Percentiles rank a stretch among this genome's conserved stretches.
Evolutionary conservation across 768 basidiomycete genomes (phyloP).

Genomic region (Rubroboletus satanas): DNA sequence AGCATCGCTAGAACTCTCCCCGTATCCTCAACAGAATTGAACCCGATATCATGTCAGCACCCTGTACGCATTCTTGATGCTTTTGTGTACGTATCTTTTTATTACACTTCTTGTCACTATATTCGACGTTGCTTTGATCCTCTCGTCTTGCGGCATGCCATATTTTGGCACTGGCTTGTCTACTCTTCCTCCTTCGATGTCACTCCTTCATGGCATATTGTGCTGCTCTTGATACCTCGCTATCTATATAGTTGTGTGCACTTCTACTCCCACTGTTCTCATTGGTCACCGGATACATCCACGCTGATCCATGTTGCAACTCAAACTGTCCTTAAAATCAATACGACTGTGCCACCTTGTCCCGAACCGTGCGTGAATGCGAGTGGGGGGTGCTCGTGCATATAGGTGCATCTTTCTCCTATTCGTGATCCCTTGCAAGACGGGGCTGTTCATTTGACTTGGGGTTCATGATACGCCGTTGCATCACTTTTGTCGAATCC

Average conservation of each 20-base stretch:
- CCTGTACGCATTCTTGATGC: constrained; percentile 10
- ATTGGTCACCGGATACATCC: background rate
- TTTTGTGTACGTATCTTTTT: constrained; percentile 16
- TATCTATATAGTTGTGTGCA: constrained; percentile 8
- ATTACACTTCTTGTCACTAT: constrained; percentile 4
- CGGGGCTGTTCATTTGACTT: background rate
- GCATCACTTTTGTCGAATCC: background rate
- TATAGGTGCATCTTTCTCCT: background rate
- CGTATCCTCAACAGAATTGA: background rate
- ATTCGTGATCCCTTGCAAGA: too few species aligned
- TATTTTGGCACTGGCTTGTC: constrained; percentile 17
- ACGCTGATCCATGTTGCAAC: background rate
- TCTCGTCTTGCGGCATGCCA: constrained; percentile 7
- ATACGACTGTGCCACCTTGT: background rate
- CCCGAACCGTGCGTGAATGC: background rate
- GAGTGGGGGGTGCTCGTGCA: background rate
- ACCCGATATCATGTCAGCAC: background rate
- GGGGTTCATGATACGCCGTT: background rate
- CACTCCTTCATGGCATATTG: constrained; percentile 13
- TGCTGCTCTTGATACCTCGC: background rate
- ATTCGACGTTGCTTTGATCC: constrained; percentile 4
- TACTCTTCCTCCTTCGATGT: background rate
- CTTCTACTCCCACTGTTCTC: constrained; percentile 1
- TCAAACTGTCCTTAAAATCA: background rate
- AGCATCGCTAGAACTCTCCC: constrained; percentile 3